These are phyloP conservation scores for Pistacia integerrima DNA, from an alignment of 345 rosid genomes.

Conservation along the genomic window DNA sequence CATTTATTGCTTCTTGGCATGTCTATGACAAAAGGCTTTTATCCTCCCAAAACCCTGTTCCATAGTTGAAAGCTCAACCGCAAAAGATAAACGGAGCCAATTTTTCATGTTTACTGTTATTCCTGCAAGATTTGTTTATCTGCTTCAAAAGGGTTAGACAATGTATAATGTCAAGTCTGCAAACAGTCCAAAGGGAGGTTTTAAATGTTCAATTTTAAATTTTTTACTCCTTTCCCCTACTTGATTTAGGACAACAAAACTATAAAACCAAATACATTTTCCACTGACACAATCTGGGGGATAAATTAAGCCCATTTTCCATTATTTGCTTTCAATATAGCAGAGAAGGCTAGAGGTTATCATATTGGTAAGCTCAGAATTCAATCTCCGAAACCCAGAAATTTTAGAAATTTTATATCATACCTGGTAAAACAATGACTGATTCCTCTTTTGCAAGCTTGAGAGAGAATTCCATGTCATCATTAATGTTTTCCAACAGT, in stretches of 20 bases:
- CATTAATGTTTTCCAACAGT: conserved; percentile 41
- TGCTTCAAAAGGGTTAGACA: too few relatives aligned
- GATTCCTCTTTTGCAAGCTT: conserved; percentile 66
- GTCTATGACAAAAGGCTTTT: conserved; percentile 43
- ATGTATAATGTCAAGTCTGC: too few relatives aligned
- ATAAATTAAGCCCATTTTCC: too few relatives aligned
- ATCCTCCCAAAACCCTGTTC: conserved; percentile 44
- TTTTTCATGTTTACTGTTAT: conserved; percentile 41
- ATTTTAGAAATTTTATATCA: background rate
- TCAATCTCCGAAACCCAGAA: background rate
- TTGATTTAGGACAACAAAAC: too few relatives aligned
- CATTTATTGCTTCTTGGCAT: conserved; percentile 29
- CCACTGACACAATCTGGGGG: too few relatives aligned
- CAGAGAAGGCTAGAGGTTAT: background rate
- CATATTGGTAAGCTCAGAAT: too few relatives aligned
- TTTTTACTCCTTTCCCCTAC: too few relatives aligned
- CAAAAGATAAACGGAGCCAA: conserved; percentile 51
- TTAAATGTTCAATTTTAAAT: too few relatives aligned
- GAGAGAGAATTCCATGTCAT: conserved; percentile 62
- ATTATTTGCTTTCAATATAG: background rate
- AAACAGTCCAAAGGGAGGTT: too few relatives aligned
- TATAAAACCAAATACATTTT: too few relatives aligned
- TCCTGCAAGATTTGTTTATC: conserved; percentile 27
- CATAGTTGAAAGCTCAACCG: conserved; percentile 34
- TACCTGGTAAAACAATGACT: conserved; percentile 56